Percentiles rank a stretch among this genome's conserved stretches.
Conservation (phyloP, 768 basidiomycete species). For the Botryobasidium botryosum region DNA sequence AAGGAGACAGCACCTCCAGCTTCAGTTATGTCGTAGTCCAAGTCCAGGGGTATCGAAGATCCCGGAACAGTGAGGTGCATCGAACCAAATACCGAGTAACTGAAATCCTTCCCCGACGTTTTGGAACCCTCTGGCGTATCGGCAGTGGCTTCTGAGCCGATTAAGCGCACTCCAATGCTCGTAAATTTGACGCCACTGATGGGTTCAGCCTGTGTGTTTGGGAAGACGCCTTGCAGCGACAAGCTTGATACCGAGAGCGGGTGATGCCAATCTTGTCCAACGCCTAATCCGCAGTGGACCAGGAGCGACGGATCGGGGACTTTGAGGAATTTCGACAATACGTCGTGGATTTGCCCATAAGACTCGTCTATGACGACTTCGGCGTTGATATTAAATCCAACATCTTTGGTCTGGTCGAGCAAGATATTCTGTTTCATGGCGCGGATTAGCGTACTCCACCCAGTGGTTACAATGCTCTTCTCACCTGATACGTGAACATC, state of each 20-base stretch:
- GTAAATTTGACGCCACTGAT: neutral
- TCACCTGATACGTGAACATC: neutral
- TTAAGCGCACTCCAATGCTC: neutral
- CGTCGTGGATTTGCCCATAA: neutral
- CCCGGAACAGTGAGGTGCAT: neutral
- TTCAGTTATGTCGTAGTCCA: neutral
- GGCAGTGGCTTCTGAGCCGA: too few relatives aligned
- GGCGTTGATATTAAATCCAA: neutral
- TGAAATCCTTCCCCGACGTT: neutral
- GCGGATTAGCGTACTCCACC: too few relatives aligned
- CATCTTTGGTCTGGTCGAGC: neutral
- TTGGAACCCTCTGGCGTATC: too few relatives aligned
- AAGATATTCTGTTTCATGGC: neutral
- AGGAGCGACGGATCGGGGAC: neutral
- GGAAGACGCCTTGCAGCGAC: neutral
- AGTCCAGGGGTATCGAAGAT: neutral
- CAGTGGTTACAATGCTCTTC: too few relatives aligned
- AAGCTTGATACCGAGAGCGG: neutral
- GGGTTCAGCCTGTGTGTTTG: neutral
- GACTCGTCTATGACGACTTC: neutral
- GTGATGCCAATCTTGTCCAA: neutral
- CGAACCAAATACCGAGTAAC: neutral
- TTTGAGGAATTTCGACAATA: neutral
- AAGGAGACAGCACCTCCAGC: neutral
- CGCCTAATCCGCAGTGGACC: neutral